These are phyloP conservation scores for Coemansia sp. DNA, from an alignment of 192 early-diverging fungal species.

Conservation along the genomic window DNA sequence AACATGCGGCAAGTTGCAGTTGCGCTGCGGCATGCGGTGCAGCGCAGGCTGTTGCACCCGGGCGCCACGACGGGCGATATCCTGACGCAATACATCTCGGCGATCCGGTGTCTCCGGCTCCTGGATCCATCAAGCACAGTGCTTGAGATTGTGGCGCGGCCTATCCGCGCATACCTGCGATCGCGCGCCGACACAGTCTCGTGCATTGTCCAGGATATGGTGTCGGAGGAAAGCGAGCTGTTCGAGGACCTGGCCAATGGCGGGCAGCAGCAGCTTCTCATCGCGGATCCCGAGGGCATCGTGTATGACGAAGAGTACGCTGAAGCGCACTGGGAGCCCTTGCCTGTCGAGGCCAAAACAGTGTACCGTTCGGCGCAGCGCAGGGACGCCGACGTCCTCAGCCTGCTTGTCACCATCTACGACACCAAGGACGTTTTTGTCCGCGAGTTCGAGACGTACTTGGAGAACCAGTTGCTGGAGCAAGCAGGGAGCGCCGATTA, in stretches of 20 bases:
- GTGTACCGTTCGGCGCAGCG: slow-evolving; percentile 26
- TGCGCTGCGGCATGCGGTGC: slow-evolving; percentile 32
- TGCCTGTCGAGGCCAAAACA: slow-evolving; percentile 59
- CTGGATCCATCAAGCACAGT: slow-evolving; percentile 68
- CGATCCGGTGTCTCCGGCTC: slow-evolving; percentile 66
- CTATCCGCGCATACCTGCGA: slow-evolving; percentile 63
- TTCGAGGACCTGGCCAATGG: slow-evolving; percentile 49
- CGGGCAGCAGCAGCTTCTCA: neutral
- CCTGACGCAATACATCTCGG: slow-evolving; percentile 67
- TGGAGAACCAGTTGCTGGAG: slow-evolving; percentile 58
- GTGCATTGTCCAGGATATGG: slow-evolving; percentile 66
- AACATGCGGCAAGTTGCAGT: slow-evolving; percentile 28
- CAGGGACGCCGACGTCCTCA: slow-evolving; percentile 62
- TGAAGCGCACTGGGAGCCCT: slow-evolving; percentile 57
- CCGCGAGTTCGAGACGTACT: slow-evolving; percentile 64
- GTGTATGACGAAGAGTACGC: slow-evolving; percentile 58
- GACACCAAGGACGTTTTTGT: slow-evolving; percentile 69
- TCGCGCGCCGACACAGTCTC: slow-evolving; percentile 64
- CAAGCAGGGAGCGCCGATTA: slow-evolving; percentile 8
- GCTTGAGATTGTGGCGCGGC: slow-evolving; percentile 61
- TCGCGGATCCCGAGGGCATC: slow-evolving; percentile 36
- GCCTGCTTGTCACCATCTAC: slow-evolving; percentile 67
- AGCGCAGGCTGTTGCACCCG: slow-evolving; percentile 65
- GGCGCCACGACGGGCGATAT: slow-evolving; percentile 72
- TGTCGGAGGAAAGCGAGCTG: slow-evolving; percentile 61